Evolutionary conservation across 2,329 filamentous ascomycete species (phyloP).

Genomic region (Rosellinia necatrix): DNA sequence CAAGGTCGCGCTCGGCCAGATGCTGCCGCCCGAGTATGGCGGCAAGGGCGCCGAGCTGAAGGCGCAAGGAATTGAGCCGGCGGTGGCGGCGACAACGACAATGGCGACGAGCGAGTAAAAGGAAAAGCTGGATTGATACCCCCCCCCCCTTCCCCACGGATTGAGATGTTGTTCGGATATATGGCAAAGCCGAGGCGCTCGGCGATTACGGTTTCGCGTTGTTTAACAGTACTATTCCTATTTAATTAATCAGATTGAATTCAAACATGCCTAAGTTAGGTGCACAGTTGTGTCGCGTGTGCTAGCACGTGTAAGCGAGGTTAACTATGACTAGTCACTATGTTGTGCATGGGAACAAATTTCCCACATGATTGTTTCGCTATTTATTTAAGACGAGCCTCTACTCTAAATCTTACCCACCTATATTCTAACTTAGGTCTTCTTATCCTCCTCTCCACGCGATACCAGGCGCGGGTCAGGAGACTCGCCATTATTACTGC

Average conservation of each 20-base stretch:
- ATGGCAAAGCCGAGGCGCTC: not conserved
- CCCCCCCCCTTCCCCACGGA: not conserved
- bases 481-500: not conserved
- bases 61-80: conserved; percentile 36
- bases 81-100: too few species aligned
- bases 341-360: too few species aligned
- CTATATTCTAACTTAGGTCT: not conserved
- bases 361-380: too few species aligned
- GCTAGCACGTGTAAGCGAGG: not conserved
- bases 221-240: not conserved
- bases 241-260: conserved; percentile 5
- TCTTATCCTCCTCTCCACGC: not conserved
- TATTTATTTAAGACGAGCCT: not conserved
- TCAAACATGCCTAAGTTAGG: not conserved
- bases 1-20: conserved; percentile 63
- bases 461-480: not conserved
- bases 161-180: not conserved
- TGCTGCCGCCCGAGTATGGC: conserved; percentile 78
- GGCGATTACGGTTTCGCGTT: not conserved
- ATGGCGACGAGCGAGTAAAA: too few species aligned
- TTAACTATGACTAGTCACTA: not conserved
- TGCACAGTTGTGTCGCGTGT: not conserved
- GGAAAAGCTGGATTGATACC: not conserved
- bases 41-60: conserved; percentile 63
- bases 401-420: not conserved